phyloP scores from a whole-genome alignment of 2,329 filamentous ascomycete genomes.

The Fusarium abutilonis region DNA sequence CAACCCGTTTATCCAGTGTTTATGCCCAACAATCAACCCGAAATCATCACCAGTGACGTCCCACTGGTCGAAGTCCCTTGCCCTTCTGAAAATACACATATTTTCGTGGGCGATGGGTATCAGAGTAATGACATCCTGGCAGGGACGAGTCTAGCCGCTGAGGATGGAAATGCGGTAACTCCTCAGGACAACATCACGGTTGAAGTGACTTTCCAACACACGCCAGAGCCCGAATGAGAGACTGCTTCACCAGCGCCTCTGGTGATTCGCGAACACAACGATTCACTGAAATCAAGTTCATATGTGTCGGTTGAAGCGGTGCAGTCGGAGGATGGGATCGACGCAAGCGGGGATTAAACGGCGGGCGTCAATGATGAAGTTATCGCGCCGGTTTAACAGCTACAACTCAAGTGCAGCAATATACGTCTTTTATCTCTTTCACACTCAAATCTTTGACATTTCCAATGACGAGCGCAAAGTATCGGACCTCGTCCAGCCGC shows the following conservation, averaged over 20 bases:
- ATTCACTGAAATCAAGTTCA: neutral
- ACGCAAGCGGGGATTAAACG: neutral
- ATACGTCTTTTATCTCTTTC: too few species aligned
- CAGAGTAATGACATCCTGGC: conserved; percentile 4
- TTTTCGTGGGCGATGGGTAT: neutral
- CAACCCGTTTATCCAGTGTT: neutral
- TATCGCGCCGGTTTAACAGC: too few species aligned
- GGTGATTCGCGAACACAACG: neutral
- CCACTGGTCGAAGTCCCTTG: conserved; percentile 16
- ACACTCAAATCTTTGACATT: too few species aligned
- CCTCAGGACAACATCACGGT: conserved; percentile 8
- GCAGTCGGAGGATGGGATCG: neutral
- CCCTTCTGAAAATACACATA: neutral
- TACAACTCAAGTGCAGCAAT: too few species aligned
- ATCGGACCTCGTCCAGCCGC: neutral
- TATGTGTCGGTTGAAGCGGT: conserved; percentile 1
- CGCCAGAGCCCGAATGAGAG: neutral
- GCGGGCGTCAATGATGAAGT: too few species aligned
- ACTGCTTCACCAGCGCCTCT: neutral
- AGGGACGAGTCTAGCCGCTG: neutral
- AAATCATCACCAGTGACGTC: conserved; percentile 27
- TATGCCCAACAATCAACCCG: conserved; percentile 23
- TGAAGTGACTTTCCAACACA: neutral
- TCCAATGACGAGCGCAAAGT: too few species aligned
- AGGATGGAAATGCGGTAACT: neutral